These are phyloP conservation scores for Circinella umbellata DNA, from an alignment of 371 early-diverging fungal genomes.

Conservation along the genomic window DNA sequence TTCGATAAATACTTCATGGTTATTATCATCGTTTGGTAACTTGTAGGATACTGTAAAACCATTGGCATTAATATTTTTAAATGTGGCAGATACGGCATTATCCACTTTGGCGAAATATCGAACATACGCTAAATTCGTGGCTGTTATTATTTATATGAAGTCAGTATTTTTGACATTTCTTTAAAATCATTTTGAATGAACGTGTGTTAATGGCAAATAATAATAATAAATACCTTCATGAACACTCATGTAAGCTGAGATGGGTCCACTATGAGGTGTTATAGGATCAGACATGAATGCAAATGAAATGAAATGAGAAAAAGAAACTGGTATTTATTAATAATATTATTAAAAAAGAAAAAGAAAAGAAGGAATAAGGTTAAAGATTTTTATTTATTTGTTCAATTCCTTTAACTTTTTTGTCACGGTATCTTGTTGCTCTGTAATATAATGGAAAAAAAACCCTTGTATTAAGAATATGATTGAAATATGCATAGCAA, in stretches of 20 bases:
- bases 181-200: not conserved
- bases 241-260: slow-evolving; percentile 51
- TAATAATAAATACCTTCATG: slow-evolving; percentile 41
- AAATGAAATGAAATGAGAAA: not conserved
- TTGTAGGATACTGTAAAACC: slow-evolving; percentile 38
- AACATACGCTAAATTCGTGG: slow-evolving; percentile 51
- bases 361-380: not conserved
- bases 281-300: slow-evolving; percentile 36
- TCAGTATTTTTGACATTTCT: not conserved
- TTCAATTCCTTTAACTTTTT: slow-evolving; percentile 3
- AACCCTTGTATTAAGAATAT: not conserved
- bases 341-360: not conserved
- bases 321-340: not conserved
- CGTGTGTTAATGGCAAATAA: slow-evolving; percentile 55
- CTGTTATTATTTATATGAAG: slow-evolving; percentile 13
- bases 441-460: not conserved
- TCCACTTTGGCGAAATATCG: slow-evolving; percentile 40
- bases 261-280: slow-evolving; percentile 43
- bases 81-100: slow-evolving; percentile 43
- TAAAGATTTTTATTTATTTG: not conserved
- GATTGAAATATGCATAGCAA: not conserved
- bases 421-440: not conserved
- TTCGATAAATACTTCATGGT: slow-evolving; percentile 23
- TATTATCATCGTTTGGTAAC: slow-evolving; percentile 15
- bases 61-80: slow-evolving; percentile 38